Conservation (phyloP, 177 flowering plant species). For the Vitis hybrid region DNA sequence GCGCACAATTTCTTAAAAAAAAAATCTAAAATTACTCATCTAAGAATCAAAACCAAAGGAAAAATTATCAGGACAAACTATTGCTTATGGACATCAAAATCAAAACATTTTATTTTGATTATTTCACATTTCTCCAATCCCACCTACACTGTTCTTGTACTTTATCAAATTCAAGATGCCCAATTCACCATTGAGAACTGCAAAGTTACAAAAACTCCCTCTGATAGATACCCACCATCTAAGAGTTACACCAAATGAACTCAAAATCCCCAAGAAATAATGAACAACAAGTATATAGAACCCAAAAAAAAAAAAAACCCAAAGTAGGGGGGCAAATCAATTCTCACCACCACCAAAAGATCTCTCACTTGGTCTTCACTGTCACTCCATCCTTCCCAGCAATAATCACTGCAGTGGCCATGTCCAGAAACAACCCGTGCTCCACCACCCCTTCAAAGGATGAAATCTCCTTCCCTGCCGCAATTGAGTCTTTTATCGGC, state of each 20-base stretch:
- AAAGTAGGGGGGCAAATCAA: not conserved
- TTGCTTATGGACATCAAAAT: too few relatives aligned
- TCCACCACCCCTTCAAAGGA: constrained; percentile 92
- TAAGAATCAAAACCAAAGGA: not conserved
- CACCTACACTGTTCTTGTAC: too few relatives aligned
- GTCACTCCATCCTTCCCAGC: constrained; percentile 83
- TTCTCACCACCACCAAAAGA: constrained; percentile 14
- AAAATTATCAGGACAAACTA: too few relatives aligned
- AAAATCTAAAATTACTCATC: constrained; percentile 11
- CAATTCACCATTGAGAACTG: too few relatives aligned
- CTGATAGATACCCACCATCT: too few relatives aligned
- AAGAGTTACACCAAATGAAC: constrained; percentile 5
- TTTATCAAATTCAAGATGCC: too few relatives aligned
- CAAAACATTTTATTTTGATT: too few relatives aligned
- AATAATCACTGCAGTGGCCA: constrained; percentile 89
- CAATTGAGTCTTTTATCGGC: constrained; percentile 68
- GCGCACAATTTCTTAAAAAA: constrained; percentile 1
- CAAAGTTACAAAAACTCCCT: too few relatives aligned
- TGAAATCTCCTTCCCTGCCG: constrained; percentile 80
- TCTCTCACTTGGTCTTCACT: constrained; percentile 62
- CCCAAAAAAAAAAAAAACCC: not conserved
- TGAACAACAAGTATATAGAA: not conserved
- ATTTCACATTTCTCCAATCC: too few relatives aligned
- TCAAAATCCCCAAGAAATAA: not conserved
- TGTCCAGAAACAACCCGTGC: constrained; percentile 89